A percentile compares a stretch with the other conserved stretches of the same genome.
Conservation (phyloP, 2,329 filamentous ascomycete species). For the Fusarium coicis region DNA sequence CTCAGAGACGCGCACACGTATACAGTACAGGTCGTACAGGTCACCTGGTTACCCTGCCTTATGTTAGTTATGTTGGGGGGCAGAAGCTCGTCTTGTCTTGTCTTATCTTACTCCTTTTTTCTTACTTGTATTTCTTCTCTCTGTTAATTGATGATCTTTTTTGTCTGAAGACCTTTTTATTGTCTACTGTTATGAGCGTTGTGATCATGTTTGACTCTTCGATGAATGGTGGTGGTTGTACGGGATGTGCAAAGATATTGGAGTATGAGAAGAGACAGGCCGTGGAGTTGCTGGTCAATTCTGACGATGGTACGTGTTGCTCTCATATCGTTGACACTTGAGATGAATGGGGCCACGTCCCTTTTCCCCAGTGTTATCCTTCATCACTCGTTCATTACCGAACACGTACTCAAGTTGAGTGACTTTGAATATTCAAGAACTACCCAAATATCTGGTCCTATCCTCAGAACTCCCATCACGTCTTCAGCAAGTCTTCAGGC, state of each 20-base stretch:
- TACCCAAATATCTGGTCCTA: too few relatives aligned
- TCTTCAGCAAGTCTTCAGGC: neutral
- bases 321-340: neutral
- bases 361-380: neutral
- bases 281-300: neutral
- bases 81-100: neutral
- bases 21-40: constrained; percentile 6
- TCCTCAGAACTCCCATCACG: too few relatives aligned
- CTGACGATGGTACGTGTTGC: constrained; percentile 14
- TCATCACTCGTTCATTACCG: accelerated
- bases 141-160: neutral
- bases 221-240: constrained; percentile 19
- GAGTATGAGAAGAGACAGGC: constrained; percentile 30
- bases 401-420: neutral
- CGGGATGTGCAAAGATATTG: constrained; percentile 41
- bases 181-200: neutral
- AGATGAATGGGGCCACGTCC: neutral
- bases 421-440: accelerated
- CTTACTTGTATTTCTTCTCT: neutral
- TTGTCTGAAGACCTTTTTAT: neutral
- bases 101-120: neutral
- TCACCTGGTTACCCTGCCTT: neutral
- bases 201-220: constrained; percentile 14
- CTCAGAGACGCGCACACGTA: neutral
- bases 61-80: neutral